Conservation (phyloP, 2,329 filamentous ascomycete genomes). For the Lasiodiplodia hormozganensis region DNA sequence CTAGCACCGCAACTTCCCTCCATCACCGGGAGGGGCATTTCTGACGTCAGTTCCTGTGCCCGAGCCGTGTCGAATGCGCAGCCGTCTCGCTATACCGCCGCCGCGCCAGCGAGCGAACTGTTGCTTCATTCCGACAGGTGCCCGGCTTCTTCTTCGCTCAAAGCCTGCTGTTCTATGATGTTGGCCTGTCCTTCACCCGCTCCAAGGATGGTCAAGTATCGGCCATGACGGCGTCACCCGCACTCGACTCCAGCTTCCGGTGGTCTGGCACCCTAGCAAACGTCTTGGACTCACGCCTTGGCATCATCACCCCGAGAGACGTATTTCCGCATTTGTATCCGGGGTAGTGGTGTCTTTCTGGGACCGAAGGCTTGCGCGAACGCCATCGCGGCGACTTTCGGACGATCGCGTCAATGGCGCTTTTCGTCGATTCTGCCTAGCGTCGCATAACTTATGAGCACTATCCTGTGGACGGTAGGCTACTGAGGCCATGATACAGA, state of each 20-base stretch:
- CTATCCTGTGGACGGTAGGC: not conserved
- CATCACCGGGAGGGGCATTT: not conserved
- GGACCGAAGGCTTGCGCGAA: conserved; percentile 5
- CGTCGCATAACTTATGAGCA: conserved; percentile 8
- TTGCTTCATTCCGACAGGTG: not conserved
- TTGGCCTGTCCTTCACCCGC: not conserved
- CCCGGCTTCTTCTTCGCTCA: not conserved
- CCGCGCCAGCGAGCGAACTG: not conserved
- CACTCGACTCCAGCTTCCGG: not conserved
- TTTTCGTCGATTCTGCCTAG: conserved; percentile 2
- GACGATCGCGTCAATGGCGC: not conserved
- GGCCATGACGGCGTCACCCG: not conserved
- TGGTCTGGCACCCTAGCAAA: not conserved
- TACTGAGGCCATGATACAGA: conserved; percentile 3
- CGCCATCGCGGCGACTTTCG: not conserved
- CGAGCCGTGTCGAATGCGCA: not conserved
- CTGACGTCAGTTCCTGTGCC: not conserved
- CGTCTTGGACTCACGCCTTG: not conserved
- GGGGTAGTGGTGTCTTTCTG: not conserved
- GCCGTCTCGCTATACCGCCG: not conserved
- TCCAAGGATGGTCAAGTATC: not conserved
- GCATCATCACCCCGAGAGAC: not conserved
- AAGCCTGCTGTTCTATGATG: not conserved
- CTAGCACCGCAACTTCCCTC: not conserved
- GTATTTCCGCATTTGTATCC: not conserved